Evolutionary conservation across 176 grass and related monocot genomes (phyloP), one percentile per base, ranked within the genome.

Genomic region (Oryza punctata): DNA sequence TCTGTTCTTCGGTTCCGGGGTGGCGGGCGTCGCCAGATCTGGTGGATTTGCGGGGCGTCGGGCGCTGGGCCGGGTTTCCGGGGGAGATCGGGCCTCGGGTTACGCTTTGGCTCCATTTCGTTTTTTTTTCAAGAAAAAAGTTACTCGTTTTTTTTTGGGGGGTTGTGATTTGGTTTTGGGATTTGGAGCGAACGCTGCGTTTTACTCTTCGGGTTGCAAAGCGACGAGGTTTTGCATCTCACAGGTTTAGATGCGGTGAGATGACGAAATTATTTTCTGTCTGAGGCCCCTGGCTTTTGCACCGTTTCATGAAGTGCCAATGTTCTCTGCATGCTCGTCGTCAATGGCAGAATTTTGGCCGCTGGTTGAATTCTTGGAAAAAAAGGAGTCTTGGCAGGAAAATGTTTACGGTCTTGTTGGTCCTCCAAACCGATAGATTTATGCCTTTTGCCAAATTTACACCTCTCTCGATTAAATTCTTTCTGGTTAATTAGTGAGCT

Each of bases 21-120:
- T 65, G 45, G 52, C 14, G 38, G 67, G 13, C 29, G 24, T 76
- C 47, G 44, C 70, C 61, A 78, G 87, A 85, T 86, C 90, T 87
- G 76, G 57, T 46, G 47, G 73, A 84, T 69, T 84, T 71, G 52
- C 38, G 43, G 29, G 38, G 44, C 29, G 0, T 5, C 47, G 40
- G 52, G 0, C 1, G 44, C 15, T 27, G 24, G 14, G 13, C 76
- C 44, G 0, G 40, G 28, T 15, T 78, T 80, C 38, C n/a, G n/a
- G 14, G 7, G 21, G 76, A 81, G 72, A 81, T 90, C 63, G 80
- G 82, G 41, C 15, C 41, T 67, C 69, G 3, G 65, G 35, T 2
- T 30, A 16, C 30, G 54, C 13, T 28, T 28, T 18, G 40, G 10
- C 29, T 28, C 43, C 60, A 26, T 23, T 38, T 25, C 44, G 37